phyloP scores from a whole-genome alignment of 768 basidiomycete genomes.

The Brasilioporus rufonigricans region DNA sequence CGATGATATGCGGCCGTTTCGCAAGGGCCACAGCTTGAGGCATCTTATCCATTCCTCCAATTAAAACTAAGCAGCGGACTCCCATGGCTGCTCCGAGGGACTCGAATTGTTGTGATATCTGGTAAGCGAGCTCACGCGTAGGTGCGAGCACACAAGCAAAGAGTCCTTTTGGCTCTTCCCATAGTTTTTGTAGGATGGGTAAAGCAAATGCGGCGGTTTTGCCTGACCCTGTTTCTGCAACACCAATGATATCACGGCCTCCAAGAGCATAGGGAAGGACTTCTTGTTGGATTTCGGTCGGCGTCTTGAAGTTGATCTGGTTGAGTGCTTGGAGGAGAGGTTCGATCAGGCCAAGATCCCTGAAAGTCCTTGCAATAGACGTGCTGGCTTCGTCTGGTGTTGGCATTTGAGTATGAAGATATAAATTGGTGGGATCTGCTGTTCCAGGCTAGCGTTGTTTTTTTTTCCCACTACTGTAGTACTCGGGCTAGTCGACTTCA shows the following conservation, averaged over 20 bases:
- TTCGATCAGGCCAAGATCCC: slow-evolving; percentile 82
- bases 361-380: slow-evolving; percentile 58
- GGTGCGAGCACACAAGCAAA: slow-evolving; percentile 95
- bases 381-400: slow-evolving; percentile 60
- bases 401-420: slow-evolving; percentile 43
- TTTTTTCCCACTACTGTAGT: slow-evolving; percentile 16
- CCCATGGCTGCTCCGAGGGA: slow-evolving; percentile 90
- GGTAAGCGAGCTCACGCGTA: slow-evolving; percentile 96
- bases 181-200: slow-evolving; percentile 93
- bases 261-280: slow-evolving; percentile 84
- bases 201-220: slow-evolving; percentile 98
- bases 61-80: slow-evolving; percentile 84
- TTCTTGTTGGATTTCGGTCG: slow-evolving; percentile 89
- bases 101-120: slow-evolving; percentile 97
- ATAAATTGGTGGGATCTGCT: neutral
- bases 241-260: slow-evolving; percentile 95
- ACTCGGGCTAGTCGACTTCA: too few species aligned
- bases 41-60: slow-evolving; percentile 95
- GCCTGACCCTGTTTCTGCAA: slow-evolving; percentile 96
- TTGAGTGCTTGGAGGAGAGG: slow-evolving; percentile 85
- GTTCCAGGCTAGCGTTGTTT: neutral
- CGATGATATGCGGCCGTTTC: slow-evolving; percentile 91
- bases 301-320: slow-evolving; percentile 76
- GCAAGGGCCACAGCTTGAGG: slow-evolving; percentile 88
- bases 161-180: slow-evolving; percentile 91